Conservation (phyloP, 2,329 filamentous ascomycete genomes). For the Microcera coccophila region DNA sequence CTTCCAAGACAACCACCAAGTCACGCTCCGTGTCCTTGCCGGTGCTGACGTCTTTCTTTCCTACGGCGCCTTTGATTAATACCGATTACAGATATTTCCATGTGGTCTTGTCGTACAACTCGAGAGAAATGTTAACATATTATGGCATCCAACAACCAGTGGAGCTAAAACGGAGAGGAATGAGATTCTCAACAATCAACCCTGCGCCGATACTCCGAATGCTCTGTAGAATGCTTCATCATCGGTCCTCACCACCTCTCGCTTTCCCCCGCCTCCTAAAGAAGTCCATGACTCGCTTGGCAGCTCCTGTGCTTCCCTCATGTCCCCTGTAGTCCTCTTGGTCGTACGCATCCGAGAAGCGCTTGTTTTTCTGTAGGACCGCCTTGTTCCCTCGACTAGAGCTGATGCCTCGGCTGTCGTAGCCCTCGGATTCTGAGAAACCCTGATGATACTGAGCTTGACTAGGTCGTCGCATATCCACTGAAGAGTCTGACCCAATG, state of each 20-base stretch:
- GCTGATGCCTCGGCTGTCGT: constrained; percentile 38
- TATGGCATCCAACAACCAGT: constrained; percentile 27
- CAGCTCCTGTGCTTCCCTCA: constrained; percentile 79
- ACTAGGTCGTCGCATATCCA: constrained; percentile 45
- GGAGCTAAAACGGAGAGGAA: constrained; percentile 18
- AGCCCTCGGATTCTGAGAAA: constrained; percentile 41
- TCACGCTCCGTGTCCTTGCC: constrained; percentile 21
- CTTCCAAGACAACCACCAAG: constrained; percentile 22
- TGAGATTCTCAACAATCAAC: constrained; percentile 21
- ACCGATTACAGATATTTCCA: constrained; percentile 26
- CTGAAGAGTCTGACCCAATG: constrained; percentile 52
- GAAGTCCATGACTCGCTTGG: constrained; percentile 96
- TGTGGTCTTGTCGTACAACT: constrained; percentile 19
- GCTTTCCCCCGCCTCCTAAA: constrained; percentile 84
- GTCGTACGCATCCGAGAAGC: constrained; percentile 87
- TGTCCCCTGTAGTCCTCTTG: constrained; percentile 63
- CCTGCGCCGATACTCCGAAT: constrained; percentile 22
- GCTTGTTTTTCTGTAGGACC: constrained; percentile 78
- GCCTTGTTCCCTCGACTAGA: constrained; percentile 43
- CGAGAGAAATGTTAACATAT: constrained; percentile 22
- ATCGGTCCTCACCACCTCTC: constrained; percentile 57
- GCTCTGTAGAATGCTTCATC: constrained; percentile 18
- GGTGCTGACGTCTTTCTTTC: constrained; percentile 1
- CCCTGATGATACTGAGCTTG: constrained; percentile 40
- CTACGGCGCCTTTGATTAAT: constrained; percentile 17